Percentiles rank a stretch among this genome's conserved stretches.
Conservation (phyloP, 768 basidiomycete species). For the Pilatotrama ljubarskyi region DNA sequence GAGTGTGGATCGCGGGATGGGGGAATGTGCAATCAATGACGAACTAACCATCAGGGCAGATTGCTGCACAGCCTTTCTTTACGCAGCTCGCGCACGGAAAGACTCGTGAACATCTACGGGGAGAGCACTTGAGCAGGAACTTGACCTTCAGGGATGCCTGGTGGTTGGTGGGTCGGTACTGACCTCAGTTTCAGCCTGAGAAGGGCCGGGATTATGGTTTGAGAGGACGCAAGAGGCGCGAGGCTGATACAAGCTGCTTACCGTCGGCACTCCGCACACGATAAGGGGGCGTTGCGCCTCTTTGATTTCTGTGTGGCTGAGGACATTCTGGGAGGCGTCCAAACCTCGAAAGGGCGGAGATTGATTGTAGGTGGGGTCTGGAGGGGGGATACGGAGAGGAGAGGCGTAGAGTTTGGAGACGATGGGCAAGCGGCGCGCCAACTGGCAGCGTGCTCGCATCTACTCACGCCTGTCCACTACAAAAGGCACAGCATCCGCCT, state of each 20-base stretch:
- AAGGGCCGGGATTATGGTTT: conserved; percentile 17
- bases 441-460: not conserved
- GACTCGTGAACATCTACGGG: conserved; percentile 55
- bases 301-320: conserved; percentile 14
- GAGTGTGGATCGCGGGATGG: conserved; percentile 1
- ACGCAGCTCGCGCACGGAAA: conserved; percentile 56
- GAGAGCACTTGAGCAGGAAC: conserved; percentile 1
- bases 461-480: conserved; percentile 10
- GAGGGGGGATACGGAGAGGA: not conserved
- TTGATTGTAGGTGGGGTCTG: not conserved
- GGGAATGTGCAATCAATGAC: conserved; percentile 13
- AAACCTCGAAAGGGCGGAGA: not conserved
- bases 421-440: not conserved
- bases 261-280: conserved; percentile 73
- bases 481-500: not conserved
- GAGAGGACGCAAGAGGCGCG: conserved; percentile 4
- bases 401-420: not conserved
- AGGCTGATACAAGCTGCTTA: conserved; percentile 29
- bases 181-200: conserved; percentile 68
- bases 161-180: conserved; percentile 27
- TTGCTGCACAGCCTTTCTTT: conserved; percentile 47
- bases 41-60: conserved; percentile 58
- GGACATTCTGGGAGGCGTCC: conserved; percentile 13
- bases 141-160: not conserved
- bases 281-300: conserved; percentile 46